Percentiles rank a stretch among this genome's conserved stretches.
Conservation (phyloP, 1,284 basidiomycete species). For the Microbotryum lychnidis-dioicae region DNA sequence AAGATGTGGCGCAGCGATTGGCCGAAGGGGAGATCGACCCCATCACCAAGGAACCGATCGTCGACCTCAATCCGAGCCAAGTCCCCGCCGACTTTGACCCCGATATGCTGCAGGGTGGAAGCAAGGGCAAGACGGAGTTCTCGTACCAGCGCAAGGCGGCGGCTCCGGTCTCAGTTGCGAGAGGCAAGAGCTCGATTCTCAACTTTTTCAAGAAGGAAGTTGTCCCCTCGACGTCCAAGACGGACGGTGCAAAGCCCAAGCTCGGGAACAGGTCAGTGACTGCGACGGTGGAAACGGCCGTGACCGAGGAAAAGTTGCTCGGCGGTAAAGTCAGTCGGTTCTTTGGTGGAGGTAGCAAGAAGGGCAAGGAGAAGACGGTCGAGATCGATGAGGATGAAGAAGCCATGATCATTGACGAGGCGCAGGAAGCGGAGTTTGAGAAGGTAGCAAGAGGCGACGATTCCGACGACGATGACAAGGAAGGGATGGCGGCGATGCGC, state of each 20-base stretch:
- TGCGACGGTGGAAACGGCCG: neutral
- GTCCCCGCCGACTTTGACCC: neutral
- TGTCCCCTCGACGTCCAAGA: neutral
- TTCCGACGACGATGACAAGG: slow-evolving; percentile 4
- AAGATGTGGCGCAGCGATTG: slow-evolving; percentile 12
- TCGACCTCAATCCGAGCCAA: slow-evolving; percentile 21
- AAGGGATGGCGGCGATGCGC: slow-evolving; percentile 4
- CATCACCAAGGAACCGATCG: slow-evolving; percentile 15
- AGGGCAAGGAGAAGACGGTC: slow-evolving; percentile 38
- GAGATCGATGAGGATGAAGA: neutral
- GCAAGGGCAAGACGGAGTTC: neutral
- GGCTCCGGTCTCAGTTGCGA: neutral
- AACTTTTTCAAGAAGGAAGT: slow-evolving; percentile 13
- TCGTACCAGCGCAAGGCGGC: slow-evolving; percentile 7
- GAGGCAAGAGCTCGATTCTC: slow-evolving; percentile 14
- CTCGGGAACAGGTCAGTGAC: neutral
- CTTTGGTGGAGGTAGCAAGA: slow-evolving; percentile 49
- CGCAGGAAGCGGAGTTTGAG: neutral
- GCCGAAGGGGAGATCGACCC: slow-evolving; percentile 27
- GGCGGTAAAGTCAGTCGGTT: slow-evolving; percentile 40
- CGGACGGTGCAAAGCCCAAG: neutral
- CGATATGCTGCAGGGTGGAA: neutral
- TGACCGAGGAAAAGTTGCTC: slow-evolving; percentile 31
- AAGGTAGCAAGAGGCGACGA: neutral
- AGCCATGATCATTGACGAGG: slow-evolving; percentile 42